phyloP scores from a whole-genome alignment of 805 yeast species.

The Tetrapisispora fleetii region DNA sequence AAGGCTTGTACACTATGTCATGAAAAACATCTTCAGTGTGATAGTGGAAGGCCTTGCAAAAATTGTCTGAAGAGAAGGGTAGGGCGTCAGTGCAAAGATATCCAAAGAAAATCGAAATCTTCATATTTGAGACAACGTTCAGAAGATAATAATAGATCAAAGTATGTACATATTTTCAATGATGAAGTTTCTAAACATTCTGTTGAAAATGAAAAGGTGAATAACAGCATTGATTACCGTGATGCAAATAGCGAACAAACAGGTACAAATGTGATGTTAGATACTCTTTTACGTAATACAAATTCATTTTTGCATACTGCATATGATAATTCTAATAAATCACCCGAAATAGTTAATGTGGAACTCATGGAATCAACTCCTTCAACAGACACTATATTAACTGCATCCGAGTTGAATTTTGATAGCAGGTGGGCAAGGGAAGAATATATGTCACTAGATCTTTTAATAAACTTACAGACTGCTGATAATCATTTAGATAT shows the following conservation, averaged over 20 bases:
- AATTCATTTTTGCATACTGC: slow-evolving; percentile 2
- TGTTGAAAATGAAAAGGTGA: no score
- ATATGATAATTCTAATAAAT: neutral
- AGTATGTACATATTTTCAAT: neutral
- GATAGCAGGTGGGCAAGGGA: slow-evolving; percentile 45
- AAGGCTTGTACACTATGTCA: slow-evolving; percentile 70
- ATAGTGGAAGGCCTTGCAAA: slow-evolving; percentile 53
- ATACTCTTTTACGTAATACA: neutral
- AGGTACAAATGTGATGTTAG: neutral
- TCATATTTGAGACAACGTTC: neutral
- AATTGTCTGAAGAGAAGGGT: slow-evolving; percentile 58
- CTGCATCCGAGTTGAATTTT: slow-evolving; percentile 21
- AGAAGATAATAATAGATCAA: neutral
- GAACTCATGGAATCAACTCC: neutral
- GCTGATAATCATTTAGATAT: neutral
- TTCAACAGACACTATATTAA: neutral
- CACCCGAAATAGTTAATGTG: neutral
- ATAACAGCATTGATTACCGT: neutral
- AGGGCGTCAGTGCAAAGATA: slow-evolving; percentile 47
- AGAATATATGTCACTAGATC: slow-evolving; percentile 19
- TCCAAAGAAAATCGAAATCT: slow-evolving; percentile 22
- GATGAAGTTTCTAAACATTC: neutral
- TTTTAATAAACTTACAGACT: slow-evolving; percentile 4
- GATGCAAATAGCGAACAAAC: neutral
- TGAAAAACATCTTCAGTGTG: slow-evolving; percentile 64